phyloP scores from a whole-genome alignment of 768 basidiomycete genomes.

The Boletus sensibilis region DNA sequence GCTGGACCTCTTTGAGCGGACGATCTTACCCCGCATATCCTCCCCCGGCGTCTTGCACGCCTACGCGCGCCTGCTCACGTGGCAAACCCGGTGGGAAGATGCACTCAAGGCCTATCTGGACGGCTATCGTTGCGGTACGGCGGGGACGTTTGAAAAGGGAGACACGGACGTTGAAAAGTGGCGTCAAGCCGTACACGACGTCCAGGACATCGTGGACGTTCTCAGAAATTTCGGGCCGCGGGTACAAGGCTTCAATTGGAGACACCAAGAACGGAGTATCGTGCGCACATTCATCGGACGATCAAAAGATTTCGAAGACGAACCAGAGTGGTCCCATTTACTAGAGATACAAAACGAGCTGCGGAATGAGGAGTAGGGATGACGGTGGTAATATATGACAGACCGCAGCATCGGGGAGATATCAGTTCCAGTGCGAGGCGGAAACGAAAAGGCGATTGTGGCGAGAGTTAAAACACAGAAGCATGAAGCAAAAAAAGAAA shows the following conservation, averaged over 20 bases:
- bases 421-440: neutral
- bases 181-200: conserved; percentile 73
- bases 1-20: conserved; percentile 67
- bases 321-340: conserved; percentile 78
- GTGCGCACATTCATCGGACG: conserved; percentile 87
- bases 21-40: conserved; percentile 81
- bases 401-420: conserved; percentile 1
- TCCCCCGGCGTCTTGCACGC: conserved; percentile 77
- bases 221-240: conserved; percentile 81
- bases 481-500: conserved; percentile 1
- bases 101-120: conserved; percentile 83
- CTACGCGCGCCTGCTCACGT: conserved; percentile 77
- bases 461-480: conserved; percentile 15
- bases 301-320: conserved; percentile 85
- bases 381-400: conserved; percentile 21
- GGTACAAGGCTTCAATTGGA: conserved; percentile 67
- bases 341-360: conserved; percentile 48
- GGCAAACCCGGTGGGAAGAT: conserved; percentile 70
- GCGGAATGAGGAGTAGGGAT: conserved; percentile 14
- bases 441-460: conserved; percentile 1
- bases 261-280: conserved; percentile 80
- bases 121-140: conserved; percentile 73
- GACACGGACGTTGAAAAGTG: conserved; percentile 69
- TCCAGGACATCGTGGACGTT: conserved; percentile 82
- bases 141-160: conserved; percentile 58